Evolutionary conservation across 371 early-diverging fungal species (phyloP).

Genomic region (Mortierella sp.): DNA sequence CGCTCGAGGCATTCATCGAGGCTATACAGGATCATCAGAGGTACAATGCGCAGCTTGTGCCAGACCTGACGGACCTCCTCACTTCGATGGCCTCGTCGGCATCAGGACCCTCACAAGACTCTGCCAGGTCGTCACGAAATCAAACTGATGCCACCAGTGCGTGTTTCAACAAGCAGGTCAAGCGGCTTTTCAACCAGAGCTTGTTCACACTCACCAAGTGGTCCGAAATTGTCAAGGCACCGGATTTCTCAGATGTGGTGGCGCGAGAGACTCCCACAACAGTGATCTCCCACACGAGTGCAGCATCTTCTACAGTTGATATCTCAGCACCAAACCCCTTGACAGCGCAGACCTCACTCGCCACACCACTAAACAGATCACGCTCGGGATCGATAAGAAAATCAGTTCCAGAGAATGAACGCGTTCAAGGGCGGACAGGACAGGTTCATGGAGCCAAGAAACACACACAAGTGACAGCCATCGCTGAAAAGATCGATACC

Average conservation of each 20-base stretch:
- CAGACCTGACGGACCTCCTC: slow-evolving; percentile 22
- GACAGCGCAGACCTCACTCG: neutral
- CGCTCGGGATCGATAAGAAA: neutral
- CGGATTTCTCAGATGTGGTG: slow-evolving; percentile 9
- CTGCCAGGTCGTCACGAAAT: neutral
- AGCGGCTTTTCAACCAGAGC: slow-evolving; percentile 39
- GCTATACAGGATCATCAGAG: slow-evolving; percentile 15
- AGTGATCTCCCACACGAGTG: neutral
- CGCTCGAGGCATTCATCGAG: slow-evolving; percentile 27
- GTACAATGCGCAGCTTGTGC: slow-evolving; percentile 21
- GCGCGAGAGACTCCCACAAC: slow-evolving; percentile 2
- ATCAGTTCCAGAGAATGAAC: neutral
- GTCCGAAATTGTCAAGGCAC: slow-evolving; percentile 26
- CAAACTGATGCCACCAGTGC: neutral
- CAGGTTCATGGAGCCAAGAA: slow-evolving; percentile 5
- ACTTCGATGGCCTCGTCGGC: neutral
- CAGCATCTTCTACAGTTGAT: neutral
- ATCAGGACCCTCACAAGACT: neutral
- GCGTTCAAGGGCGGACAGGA: neutral
- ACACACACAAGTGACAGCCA: neutral
- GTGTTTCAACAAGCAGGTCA: slow-evolving; percentile 29
- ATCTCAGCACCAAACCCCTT: neutral
- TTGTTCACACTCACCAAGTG: slow-evolving; percentile 28
- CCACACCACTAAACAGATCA: neutral
- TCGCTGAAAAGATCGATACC: neutral